A percentile compares a stretch with the other conserved stretches of the same genome.
Evolutionary conservation across 2,329 filamentous ascomycete genomes (phyloP).

Genomic region (Phaeosphaeria sp.): DNA sequence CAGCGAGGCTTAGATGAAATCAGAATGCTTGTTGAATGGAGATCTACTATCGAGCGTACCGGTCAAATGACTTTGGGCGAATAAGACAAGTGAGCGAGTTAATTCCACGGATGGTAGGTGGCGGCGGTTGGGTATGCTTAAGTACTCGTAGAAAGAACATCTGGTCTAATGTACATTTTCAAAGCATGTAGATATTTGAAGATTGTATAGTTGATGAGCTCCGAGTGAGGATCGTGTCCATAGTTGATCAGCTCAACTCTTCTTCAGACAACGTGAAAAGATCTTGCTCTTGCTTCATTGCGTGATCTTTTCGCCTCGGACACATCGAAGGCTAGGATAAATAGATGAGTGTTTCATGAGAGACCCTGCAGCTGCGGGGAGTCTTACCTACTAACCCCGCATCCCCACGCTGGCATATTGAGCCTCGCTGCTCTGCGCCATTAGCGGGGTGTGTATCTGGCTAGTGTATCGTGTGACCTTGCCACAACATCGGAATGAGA

Average conservation of each 20-base stretch:
- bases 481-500: slow-evolving; percentile 12
- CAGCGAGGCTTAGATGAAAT: slow-evolving; percentile 42
- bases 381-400: slow-evolving; percentile 32
- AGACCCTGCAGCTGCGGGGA: slow-evolving; percentile 28
- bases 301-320: neutral
- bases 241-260: neutral
- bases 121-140: slow-evolving; percentile 10
- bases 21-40: slow-evolving; percentile 28
- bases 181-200: neutral
- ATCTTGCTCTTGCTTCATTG: neutral
- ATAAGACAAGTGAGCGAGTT: slow-evolving; percentile 17
- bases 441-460: slow-evolving; percentile 5
- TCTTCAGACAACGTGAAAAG: neutral
- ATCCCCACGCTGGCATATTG: slow-evolving; percentile 24
- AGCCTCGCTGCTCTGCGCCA: slow-evolving; percentile 17
- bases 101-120: slow-evolving; percentile 13
- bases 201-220: neutral
- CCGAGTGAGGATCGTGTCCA: neutral
- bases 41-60: slow-evolving; percentile 31
- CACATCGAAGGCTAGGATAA: slow-evolving; percentile 13
- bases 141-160: neutral
- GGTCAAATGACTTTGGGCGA: slow-evolving; percentile 27
- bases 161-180: neutral
- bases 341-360: slow-evolving; percentile 40
- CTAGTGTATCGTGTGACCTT: slow-evolving; percentile 8